These are phyloP conservation scores for Pulveroboletus ravenelii DNA, from an alignment of 768 basidiomycete species.

Conservation along the genomic window DNA sequence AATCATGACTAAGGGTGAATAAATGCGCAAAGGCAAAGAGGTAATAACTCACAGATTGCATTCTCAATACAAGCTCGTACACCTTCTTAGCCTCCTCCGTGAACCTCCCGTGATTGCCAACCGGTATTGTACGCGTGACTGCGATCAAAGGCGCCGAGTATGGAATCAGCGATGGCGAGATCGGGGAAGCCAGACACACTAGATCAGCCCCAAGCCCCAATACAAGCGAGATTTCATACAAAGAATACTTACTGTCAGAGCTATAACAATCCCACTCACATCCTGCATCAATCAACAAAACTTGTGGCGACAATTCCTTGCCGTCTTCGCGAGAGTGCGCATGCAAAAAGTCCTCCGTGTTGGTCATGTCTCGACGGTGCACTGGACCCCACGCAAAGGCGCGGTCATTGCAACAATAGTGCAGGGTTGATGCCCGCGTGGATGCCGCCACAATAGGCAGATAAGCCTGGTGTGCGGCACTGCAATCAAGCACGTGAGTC, in stretches of 20 bases:
- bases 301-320: slow-evolving; percentile 49
- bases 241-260: slow-evolving; percentile 46
- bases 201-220: not conserved
- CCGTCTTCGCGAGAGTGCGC: slow-evolving; percentile 21
- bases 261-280: slow-evolving; percentile 81
- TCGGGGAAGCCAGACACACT: not conserved
- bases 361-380: slow-evolving; percentile 47
- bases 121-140: slow-evolving; percentile 80
- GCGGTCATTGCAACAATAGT: slow-evolving; percentile 92
- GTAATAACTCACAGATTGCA: slow-evolving; percentile 65
- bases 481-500: slow-evolving; percentile 25
- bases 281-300: slow-evolving; percentile 90
- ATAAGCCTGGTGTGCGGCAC: slow-evolving; percentile 85
- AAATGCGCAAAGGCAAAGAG: not conserved
- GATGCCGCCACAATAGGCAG: slow-evolving; percentile 89
- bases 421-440: slow-evolving; percentile 80
- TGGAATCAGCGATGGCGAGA: not conserved
- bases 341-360: slow-evolving; percentile 44
- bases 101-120: slow-evolving; percentile 93
- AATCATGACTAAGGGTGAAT: not conserved
- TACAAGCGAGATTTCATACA: not conserved
- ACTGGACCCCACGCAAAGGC: slow-evolving; percentile 84
- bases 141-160: slow-evolving; percentile 35
- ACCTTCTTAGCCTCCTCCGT: slow-evolving; percentile 76
- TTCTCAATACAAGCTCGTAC: slow-evolving; percentile 81